Evolutionary conservation across 495 filamentous ascomycete species (phyloP).

Genomic region (Melanomma pulvis-pyrius): DNA sequence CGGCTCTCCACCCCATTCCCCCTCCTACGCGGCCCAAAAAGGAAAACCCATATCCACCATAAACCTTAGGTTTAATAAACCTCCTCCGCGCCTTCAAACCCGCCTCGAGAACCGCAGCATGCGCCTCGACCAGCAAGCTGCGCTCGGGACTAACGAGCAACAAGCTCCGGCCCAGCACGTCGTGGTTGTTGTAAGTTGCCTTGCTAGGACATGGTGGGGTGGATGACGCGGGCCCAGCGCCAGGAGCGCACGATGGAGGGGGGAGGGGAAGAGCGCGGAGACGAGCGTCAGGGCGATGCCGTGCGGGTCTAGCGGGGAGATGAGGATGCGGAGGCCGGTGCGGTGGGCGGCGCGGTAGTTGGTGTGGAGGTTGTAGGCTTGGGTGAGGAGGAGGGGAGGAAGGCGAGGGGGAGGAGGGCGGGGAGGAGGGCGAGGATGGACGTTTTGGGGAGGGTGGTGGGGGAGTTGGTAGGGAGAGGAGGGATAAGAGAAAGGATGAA

Average conservation of each 20-base stretch:
- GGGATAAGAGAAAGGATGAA: no score
- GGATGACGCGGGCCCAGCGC: background rate
- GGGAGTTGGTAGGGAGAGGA: no score
- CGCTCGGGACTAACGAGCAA: background rate
- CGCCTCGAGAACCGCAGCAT: background rate
- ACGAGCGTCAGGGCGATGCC: background rate
- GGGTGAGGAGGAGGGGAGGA: background rate
- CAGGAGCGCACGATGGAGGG: background rate
- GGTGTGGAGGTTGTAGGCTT: background rate
- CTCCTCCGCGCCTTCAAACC: constrained; percentile 17
- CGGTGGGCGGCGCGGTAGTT: constrained; percentile 14
- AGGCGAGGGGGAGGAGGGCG: background rate
- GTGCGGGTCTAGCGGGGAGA: constrained; percentile 13
- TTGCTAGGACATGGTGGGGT: background rate
- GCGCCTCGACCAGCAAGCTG: background rate
- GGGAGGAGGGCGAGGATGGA: background rate
- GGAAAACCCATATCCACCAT: constrained; percentile 13
- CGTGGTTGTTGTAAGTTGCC: background rate
- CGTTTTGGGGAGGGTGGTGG: background rate
- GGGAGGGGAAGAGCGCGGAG: background rate
- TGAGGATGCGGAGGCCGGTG: constrained; percentile 9
- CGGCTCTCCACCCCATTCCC: background rate
- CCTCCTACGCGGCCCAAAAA: background rate
- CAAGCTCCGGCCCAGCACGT: background rate
- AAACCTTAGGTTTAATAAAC: constrained; percentile 22